These are phyloP conservation scores for Vigna angularis DNA, from an alignment of 306 rosid species.

Conservation along the genomic window DNA sequence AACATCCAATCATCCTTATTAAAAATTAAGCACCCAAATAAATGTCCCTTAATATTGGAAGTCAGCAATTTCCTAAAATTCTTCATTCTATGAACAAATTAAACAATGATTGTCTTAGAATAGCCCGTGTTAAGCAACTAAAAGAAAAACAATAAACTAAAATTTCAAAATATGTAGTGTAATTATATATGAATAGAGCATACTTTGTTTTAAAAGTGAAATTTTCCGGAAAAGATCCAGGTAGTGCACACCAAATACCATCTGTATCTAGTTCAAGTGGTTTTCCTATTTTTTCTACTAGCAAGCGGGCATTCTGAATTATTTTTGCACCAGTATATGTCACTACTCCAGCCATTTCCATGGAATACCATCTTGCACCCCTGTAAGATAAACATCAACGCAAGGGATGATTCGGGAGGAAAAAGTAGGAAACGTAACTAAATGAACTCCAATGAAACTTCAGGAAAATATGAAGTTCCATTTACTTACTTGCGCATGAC, in stretches of 20 bases:
- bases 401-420: conserved; percentile 38
- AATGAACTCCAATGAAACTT: conserved; percentile 34
- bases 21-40: conserved; percentile 34
- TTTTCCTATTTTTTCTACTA: conserved; percentile 96
- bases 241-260: conserved; percentile 99
- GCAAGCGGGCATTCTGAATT: conserved; percentile 93
- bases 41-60: conserved; percentile 20
- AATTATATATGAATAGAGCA: conserved; percentile 32
- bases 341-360: conserved; percentile 99
- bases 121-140: conserved; percentile 8
- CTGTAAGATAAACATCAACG: conserved; percentile 57
- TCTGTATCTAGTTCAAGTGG: conserved; percentile 97
- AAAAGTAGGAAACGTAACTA: conserved; percentile 27
- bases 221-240: conserved; percentile 98
- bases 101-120: conserved; percentile 19
- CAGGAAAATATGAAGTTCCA: conserved; percentile 44
- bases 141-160: conserved; percentile 16
- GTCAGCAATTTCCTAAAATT: conserved; percentile 10
- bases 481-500: conserved; percentile 95
- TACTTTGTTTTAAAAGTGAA: conserved; percentile 93
- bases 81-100: conserved; percentile 12
- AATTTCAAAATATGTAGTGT: conserved; percentile 10
- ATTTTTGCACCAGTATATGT: conserved; percentile 99
- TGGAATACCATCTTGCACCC: conserved; percentile 99
- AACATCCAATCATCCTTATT: conserved; percentile 28